Percentiles rank a stretch among this genome's conserved stretches.
Evolutionary conservation across 352 stramenopile genomes (phyloP).

Genomic region (Phytophthora fragariae): DNA sequence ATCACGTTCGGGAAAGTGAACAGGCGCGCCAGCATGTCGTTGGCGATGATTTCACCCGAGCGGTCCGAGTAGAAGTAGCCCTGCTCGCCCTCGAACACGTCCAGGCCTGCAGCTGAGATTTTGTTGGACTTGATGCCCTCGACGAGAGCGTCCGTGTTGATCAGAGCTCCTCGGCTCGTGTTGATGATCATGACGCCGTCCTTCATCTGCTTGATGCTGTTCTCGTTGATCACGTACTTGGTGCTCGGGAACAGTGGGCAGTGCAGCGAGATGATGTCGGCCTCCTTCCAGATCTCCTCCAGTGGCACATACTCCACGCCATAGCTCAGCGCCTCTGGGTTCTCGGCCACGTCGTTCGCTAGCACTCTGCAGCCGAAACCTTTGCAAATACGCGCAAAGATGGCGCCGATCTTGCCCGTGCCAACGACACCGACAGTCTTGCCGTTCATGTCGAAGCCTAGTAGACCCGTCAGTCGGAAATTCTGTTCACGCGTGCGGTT

Average conservation of each 20-base stretch:
- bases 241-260: conserved; percentile 86
- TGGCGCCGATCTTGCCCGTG: conserved; percentile 60
- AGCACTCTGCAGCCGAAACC: conserved; percentile 60
- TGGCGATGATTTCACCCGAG: conserved; percentile 69
- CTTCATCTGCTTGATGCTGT: conserved; percentile 90
- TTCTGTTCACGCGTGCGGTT: conserved; percentile 82
- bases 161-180: conserved; percentile 86
- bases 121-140: conserved; percentile 80
- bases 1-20: conserved; percentile 88
- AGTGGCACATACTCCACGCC: conserved; percentile 48
- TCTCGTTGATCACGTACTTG: conserved; percentile 84
- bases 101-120: conserved; percentile 80
- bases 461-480: conserved; percentile 66
- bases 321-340: conserved; percentile 46
- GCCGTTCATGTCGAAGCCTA: conserved; percentile 74
- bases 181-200: conserved; percentile 92
- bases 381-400: conserved; percentile 56
- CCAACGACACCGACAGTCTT: conserved; percentile 80
- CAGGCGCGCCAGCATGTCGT: conserved; percentile 72
- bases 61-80: conserved; percentile 85
- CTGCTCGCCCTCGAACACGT: conserved; percentile 88
- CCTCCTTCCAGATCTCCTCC: conserved; percentile 60
- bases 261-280: conserved; percentile 90
- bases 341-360: conserved; percentile 72
- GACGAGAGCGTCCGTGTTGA: conserved; percentile 87